Base-by-base conservation (phyloP, 805 yeast species). In the Torulaspora quercuum region DNA sequence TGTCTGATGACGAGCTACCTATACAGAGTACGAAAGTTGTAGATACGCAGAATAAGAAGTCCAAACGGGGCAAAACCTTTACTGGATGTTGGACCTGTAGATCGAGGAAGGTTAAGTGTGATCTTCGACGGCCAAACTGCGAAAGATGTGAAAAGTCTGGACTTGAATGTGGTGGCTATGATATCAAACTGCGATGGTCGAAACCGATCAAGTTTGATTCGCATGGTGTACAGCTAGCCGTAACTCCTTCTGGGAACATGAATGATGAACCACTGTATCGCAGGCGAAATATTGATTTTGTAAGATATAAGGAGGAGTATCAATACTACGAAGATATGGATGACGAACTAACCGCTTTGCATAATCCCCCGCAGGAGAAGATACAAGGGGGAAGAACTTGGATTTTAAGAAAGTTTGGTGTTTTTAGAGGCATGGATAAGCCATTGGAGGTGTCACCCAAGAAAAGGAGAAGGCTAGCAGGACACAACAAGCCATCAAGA, bases 51-150 rank as follows among this genome's bases (percentile, higher is more conserved):
- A 24, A 20, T 7, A 38, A 29, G 29, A 29, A 26, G 15, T 31
- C 43, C 16, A 42, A 42, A 43, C 63, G 79, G 40, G 73, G 75
- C 6, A 88, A 87, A 55, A 79, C 92, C 0, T 87, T 85, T 53
- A 78, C 84, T 0, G 96, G 95, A 1, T 88, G 96, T 55, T 85
- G 85, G 68, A 84, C 95, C 0, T 87, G 96, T 52, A 70, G 95
- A 28, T 66, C 80, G 10, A 61, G 95, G 29, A 83, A 86, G 58
- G 80, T 87, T 31, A 78, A 83, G 40, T 88, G 96, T 59, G 95
- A 86, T 55, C 65, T 82, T 38, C 65, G 69, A 10, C 72, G 70
- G 45, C 96, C 96, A 0, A 55, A 63, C 9, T 88, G 96, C 60
- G 55, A 60, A n/a, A 70, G 83, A 39, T 88, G 96, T 58, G 66